phyloP scores from a whole-genome alignment of 176 grass and related monocot genomes.

The Calamus simplicifolius region DNA sequence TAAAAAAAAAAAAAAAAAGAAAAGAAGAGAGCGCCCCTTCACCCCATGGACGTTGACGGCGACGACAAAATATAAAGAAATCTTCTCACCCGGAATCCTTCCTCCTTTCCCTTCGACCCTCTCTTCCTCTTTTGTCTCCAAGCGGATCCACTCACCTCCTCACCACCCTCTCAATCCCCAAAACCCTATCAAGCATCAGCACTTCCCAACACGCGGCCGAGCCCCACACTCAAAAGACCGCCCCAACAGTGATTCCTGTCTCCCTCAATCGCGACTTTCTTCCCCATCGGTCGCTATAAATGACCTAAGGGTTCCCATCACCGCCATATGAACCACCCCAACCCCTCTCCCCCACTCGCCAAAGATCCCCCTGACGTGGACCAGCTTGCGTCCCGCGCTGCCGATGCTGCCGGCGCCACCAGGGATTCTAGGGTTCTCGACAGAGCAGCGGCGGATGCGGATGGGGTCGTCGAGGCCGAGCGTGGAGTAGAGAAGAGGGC shows the following conservation, averaged over 20 bases:
- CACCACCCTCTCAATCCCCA: no score
- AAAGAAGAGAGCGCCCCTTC: no score
- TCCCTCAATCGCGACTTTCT: slow-evolving; percentile 13
- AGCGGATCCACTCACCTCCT: background rate
- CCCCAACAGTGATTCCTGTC: slow-evolving; percentile 23
- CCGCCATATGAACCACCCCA: slow-evolving; percentile 65
- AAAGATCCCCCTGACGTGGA: slow-evolving; percentile 6
- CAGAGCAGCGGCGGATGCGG: slow-evolving; percentile 17
- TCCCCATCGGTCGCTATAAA: slow-evolving; percentile 26
- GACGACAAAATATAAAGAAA: background rate
- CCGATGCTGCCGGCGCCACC: slow-evolving; percentile 15
- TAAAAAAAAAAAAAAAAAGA: no score
- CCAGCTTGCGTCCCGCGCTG: slow-evolving; percentile 5
- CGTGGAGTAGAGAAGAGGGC: slow-evolving; percentile 41
- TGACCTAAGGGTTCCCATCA: slow-evolving; percentile 35
- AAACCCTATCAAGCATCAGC: no score
- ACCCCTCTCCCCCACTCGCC: slow-evolving; percentile 49
- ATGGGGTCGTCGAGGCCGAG: slow-evolving; percentile 23
- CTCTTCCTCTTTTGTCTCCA: slow-evolving; percentile 12
- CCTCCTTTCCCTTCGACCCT: slow-evolving; percentile 17
- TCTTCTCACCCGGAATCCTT: background rate
- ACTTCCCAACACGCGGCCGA: background rate
- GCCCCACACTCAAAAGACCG: slow-evolving; percentile 7
- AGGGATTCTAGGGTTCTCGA: slow-evolving; percentile 4
- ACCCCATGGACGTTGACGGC: no score